phyloP scores from a whole-genome alignment of 192 early-diverging fungal species.

The Pilobolus umbonatus region DNA sequence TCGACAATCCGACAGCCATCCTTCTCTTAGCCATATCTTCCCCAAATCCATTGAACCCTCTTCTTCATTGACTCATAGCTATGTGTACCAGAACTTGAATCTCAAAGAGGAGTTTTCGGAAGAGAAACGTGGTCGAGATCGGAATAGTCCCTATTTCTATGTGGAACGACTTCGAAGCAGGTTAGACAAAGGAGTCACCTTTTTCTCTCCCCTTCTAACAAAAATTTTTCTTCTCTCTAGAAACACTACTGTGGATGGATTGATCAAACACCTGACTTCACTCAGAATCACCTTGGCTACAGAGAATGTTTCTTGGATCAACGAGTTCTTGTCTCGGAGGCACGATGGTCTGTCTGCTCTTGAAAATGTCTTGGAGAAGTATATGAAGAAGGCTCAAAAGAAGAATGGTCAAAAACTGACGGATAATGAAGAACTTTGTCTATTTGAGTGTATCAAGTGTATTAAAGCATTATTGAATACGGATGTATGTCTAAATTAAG shows the following conservation, averaged over 20 bases:
- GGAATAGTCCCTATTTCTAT: conserved; percentile 30
- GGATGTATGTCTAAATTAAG: conserved; percentile 29
- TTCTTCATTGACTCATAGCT: conserved; percentile 1
- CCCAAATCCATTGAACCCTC: conserved; percentile 1
- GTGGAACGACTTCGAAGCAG: conserved; percentile 29
- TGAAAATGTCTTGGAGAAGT: conserved; percentile 43
- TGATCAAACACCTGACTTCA: conserved; percentile 38
- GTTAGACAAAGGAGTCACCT: conserved; percentile 2
- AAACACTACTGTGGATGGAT: conserved; percentile 31
- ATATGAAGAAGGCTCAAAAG: conserved; percentile 29
- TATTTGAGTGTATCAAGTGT: conserved; percentile 48
- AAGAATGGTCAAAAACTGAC: conserved; percentile 8
- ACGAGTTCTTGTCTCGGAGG: conserved; percentile 38
- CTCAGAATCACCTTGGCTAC: conserved; percentile 41
- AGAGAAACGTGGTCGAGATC: conserved; percentile 13
- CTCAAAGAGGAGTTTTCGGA: neutral
- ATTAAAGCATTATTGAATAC: conserved; percentile 46
- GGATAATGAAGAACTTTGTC: conserved; percentile 41
- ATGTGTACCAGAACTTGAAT: conserved; percentile 10
- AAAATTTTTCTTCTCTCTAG: conserved; percentile 14
- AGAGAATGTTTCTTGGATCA: conserved; percentile 44
- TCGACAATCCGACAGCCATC: neutral
- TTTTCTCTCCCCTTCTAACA: neutral
- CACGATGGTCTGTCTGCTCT: conserved; percentile 45
- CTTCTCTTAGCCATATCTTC: conserved; percentile 1